Conservation (phyloP, 805 yeast species). For the Deakozyma indianensis region DNA sequence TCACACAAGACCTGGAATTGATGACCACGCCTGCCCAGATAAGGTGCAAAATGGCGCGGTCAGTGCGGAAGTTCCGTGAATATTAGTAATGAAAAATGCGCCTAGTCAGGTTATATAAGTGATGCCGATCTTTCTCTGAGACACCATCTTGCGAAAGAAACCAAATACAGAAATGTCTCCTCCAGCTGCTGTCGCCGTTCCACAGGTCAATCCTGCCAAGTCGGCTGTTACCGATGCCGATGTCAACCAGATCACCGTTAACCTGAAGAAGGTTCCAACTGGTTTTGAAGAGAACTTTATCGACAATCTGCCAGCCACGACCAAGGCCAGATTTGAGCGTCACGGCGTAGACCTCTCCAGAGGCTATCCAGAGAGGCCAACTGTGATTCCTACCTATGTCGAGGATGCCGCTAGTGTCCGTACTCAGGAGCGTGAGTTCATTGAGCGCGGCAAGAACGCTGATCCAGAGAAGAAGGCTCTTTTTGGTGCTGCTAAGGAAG, state of each 20-base stretch:
- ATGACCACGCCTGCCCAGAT: too few species aligned
- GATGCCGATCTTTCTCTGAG: too few species aligned
- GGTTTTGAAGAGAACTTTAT: neutral
- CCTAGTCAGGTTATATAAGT: too few species aligned
- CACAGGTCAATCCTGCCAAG: neutral
- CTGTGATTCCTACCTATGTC: conserved; percentile 24
- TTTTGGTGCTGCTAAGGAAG: conserved; percentile 28
- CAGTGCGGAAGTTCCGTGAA: too few species aligned
- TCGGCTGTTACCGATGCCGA: neutral
- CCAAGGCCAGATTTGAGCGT: conserved; percentile 21
- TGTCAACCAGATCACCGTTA: neutral
- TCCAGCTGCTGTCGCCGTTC: conserved; percentile 22
- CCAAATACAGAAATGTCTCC: too few species aligned
- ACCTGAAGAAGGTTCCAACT: neutral
- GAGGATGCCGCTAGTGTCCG: conserved; percentile 29
- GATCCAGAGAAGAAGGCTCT: conserved; percentile 30
- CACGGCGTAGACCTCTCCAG: conserved; percentile 24
- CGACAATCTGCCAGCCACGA: conserved; percentile 14
- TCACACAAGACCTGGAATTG: too few species aligned
- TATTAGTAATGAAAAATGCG: too few species aligned
- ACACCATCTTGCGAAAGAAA: too few species aligned
- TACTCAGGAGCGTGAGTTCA: conserved; percentile 19
- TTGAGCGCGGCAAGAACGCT: conserved; percentile 24
- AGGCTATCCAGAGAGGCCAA: conserved; percentile 29
- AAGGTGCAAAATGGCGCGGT: too few species aligned